Evolutionary conservation across 331 rosid species (phyloP), one percentile per base, ranked within the genome.

Genomic region (Pyrus hybrid): DNA sequence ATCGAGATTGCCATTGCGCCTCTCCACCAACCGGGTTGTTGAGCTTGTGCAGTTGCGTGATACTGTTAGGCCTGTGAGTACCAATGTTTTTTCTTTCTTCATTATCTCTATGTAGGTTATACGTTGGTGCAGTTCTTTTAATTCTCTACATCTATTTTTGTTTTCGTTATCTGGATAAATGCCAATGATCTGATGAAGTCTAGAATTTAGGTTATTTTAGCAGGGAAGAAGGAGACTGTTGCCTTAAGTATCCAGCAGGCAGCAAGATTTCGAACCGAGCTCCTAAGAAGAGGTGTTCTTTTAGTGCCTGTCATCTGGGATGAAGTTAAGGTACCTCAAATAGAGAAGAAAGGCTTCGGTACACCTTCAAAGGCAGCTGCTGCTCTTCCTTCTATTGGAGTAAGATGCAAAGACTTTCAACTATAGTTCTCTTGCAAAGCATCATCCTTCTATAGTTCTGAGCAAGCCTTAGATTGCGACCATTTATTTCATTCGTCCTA

Each of bases 21-120:
- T 95, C 71, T 90, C 99, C 87, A 92, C 99, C 65, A 90, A 95
- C 82, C 97, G 97, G 65, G 67, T 92, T 74, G 96, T 95, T 83
- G 99, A 95, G 82, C 99, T 95, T 20, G 96, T 95, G 83, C 99
- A 90, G 87, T 94, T 95, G 76, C 87, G 97, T 63, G 97, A 95
- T 83, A 92, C 89, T 76, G 96, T 83, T 79, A 83, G 99, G 80
- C 99, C 99, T 49, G 97, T 95, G 62, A 86, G 97, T 89, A 73
- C 78, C 72, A 28, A n/a, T n/a, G n/a, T n/a, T n/a, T n/a, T n/a
- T 0, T 37, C 45, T 37, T 37, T 37, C 45, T 37, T 9, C 45
- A 37, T 37, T 37, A 37, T 37, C 45, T 37, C 67, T 70, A 61
- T 66, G 76, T 71, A 7, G 18, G 7, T 33, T 22, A 14, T 35